Conservation (phyloP, 2,329 filamentous ascomycete species). For the Colletotrichum camelliae region DNA sequence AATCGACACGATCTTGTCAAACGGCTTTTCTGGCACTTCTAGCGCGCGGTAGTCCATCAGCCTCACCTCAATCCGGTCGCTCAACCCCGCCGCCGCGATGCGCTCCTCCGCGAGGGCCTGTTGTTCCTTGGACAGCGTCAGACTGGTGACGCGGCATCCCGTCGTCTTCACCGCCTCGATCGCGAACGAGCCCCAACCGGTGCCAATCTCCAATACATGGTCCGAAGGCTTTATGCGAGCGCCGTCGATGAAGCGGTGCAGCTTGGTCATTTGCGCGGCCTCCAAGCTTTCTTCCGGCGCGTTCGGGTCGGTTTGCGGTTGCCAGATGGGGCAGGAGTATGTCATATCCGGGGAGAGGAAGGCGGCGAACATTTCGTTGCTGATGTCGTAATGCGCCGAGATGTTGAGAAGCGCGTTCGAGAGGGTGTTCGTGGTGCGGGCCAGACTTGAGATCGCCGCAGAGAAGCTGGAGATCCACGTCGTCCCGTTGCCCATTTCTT, state of each 20-base stretch:
- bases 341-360: constrained; percentile 80
- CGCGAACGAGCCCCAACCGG: constrained; percentile 77
- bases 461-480: constrained; percentile 66
- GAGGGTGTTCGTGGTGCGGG: constrained; percentile 62
- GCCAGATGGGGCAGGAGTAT: constrained; percentile 75
- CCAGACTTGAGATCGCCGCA: constrained; percentile 61
- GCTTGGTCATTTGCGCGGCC: constrained; percentile 70
- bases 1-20: constrained; percentile 76
- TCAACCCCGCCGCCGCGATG: constrained; percentile 65
- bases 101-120: constrained; percentile 70
- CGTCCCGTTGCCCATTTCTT: constrained; percentile 66
- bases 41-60: constrained; percentile 73
- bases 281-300: constrained; percentile 63
- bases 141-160: constrained; percentile 70
- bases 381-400: constrained; percentile 77
- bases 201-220: constrained; percentile 77
- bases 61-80: constrained; percentile 66
- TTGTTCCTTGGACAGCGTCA: constrained; percentile 74
- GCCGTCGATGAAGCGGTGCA: constrained; percentile 69
- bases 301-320: constrained; percentile 43
- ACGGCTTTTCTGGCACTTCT: constrained; percentile 56
- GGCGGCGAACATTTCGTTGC: constrained; percentile 77
- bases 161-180: constrained; percentile 71
- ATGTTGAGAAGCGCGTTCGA: constrained; percentile 69
- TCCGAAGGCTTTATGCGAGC: constrained; percentile 68